Evolutionary conservation across 2,329 filamentous ascomycete species (phyloP).

Genomic region (Elsinoe perseae): DNA sequence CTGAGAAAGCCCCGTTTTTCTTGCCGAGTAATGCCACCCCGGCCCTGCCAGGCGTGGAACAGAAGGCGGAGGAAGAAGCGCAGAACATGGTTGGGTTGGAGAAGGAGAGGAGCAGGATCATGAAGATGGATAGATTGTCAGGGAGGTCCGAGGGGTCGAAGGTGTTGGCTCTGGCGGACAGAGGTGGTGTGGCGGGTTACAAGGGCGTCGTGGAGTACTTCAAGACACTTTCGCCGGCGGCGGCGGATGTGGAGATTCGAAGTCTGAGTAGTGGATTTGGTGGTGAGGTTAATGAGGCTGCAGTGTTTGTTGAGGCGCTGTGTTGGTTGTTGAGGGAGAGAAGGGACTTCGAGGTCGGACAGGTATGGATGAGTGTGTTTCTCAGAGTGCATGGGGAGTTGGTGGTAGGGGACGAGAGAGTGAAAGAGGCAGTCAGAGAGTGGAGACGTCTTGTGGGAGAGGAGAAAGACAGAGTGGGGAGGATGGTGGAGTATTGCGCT

Average conservation of each 20-base stretch:
- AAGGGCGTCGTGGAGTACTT: conserved; percentile 67
- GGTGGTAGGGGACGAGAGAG: conserved; percentile 42
- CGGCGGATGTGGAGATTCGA: conserved; percentile 83
- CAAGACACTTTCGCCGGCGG: conserved; percentile 71
- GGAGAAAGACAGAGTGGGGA: conserved; percentile 65
- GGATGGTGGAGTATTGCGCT: conserved; percentile 76
- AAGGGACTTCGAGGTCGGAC: conserved; percentile 84
- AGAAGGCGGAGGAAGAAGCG: conserved; percentile 25
- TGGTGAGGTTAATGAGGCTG: conserved; percentile 55
- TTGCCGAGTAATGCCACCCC: conserved; percentile 55
- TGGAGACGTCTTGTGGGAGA: conserved; percentile 51
- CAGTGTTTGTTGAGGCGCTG: conserved; percentile 72
- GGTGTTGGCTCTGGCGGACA: conserved; percentile 39
- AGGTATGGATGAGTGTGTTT: conserved; percentile 97
- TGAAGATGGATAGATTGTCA: conserved; percentile 22
- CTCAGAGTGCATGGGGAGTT: conserved; percentile 66
- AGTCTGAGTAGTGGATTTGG: conserved; percentile 49
- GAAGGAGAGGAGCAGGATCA: conserved; percentile 28
- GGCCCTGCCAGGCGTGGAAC: conserved; percentile 25
- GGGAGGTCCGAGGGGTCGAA: conserved; percentile 37
- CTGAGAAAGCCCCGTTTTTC: conserved; percentile 95
- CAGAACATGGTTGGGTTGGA: conserved; percentile 28
- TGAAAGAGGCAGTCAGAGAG: conserved; percentile 53
- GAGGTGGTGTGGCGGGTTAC: conserved; percentile 51
- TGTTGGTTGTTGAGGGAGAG: conserved; percentile 60